Conservation (phyloP, 441 rosid species). For the Monsonia emarginata region DNA sequence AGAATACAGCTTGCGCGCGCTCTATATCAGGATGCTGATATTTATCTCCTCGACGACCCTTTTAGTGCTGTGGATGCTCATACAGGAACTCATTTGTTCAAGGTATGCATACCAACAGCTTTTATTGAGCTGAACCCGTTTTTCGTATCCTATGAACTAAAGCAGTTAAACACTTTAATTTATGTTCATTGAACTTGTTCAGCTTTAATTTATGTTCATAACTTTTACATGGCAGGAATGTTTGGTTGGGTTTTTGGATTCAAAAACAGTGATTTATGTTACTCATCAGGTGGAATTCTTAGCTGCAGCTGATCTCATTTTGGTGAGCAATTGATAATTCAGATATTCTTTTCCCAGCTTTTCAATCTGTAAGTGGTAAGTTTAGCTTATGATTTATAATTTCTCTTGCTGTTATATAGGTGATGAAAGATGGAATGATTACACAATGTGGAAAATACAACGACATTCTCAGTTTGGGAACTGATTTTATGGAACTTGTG, state of each 20-base stretch:
- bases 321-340: conserved; percentile 30
- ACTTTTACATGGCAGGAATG: conserved; percentile 33
- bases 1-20: conserved; percentile 81
- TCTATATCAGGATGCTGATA: conserved; percentile 65
- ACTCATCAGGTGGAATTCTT: conserved; percentile 66
- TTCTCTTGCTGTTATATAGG: conserved; percentile 34
- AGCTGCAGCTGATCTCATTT: conserved; percentile 49
- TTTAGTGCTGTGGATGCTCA: conserved; percentile 89
- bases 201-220: background rate
- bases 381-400: background rate
- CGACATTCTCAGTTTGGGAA: conserved; percentile 57
- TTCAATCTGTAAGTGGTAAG: background rate
- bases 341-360: background rate
- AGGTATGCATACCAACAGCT: conserved; percentile 25
- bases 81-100: conserved; percentile 72
- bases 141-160: background rate
- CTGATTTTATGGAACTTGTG: conserved; percentile 75
- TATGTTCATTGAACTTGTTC: too few relatives aligned
- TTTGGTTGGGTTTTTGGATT: conserved; percentile 37
- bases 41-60: conserved; percentile 77
- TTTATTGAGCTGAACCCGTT: background rate
- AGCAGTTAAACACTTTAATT: too few relatives aligned
- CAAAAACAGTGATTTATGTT: conserved; percentile 48
- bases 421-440: conserved; percentile 76
- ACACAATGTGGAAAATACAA: conserved; percentile 70